Conservation (phyloP, 2,329 filamentous ascomycete genomes). For the Scleromitrula shiraiana region DNA sequence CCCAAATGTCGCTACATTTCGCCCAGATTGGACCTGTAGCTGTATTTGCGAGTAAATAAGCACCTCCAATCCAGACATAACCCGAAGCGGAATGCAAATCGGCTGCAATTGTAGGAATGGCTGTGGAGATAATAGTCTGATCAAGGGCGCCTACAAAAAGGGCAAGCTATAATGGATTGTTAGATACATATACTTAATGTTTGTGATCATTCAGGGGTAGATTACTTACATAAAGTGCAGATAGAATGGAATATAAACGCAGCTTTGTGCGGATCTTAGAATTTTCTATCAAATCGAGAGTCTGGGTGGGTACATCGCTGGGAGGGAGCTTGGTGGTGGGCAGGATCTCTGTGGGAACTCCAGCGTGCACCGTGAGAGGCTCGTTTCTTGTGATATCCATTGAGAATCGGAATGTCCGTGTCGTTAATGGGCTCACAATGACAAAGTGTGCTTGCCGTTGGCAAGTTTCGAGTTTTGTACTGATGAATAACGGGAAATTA, state of each 20-base stretch:
- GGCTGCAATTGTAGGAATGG: conserved; percentile 27
- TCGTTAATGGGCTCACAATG: too few species aligned
- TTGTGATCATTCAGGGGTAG: neutral
- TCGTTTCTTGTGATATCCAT: neutral
- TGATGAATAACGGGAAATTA: too few species aligned
- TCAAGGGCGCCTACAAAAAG: conserved; percentile 26
- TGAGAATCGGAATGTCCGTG: too few species aligned
- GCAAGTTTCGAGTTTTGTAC: too few species aligned
- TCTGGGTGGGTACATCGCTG: neutral
- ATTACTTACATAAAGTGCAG: conserved; percentile 20
- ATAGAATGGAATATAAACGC: conserved; percentile 21
- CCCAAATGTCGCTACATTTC: conserved; percentile 54
- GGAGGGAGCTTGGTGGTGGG: neutral
- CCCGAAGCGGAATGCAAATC: conserved; percentile 22
- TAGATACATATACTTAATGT: neutral
- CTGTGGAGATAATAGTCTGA: conserved; percentile 33
- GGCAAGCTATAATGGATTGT: neutral
- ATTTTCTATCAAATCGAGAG: conserved; percentile 15
- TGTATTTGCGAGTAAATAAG: conserved; percentile 41
- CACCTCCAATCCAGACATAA: conserved; percentile 47
- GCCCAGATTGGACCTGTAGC: conserved; percentile 37
- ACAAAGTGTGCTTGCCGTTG: too few species aligned
- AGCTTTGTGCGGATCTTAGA: conserved; percentile 22
- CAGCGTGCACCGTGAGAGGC: neutral
- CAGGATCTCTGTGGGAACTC: neutral